A percentile compares a stretch with the other conserved stretches of the same genome.
Evolutionary conservation across 768 basidiomycete species (phyloP).

Genomic region (Russula olivacea): DNA sequence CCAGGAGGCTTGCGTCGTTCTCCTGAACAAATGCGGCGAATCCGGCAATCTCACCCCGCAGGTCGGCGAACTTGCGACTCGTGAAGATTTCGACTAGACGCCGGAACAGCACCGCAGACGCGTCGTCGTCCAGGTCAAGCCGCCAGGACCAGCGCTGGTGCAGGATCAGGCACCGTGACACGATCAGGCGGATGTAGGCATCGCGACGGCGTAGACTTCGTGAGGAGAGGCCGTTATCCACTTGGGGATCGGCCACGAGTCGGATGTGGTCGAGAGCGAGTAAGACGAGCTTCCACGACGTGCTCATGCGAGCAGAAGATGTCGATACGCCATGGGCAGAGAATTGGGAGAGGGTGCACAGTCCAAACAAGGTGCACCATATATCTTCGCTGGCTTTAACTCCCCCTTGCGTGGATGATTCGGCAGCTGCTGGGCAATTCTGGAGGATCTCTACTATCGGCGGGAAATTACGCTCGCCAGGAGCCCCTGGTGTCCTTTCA

Average conservation of each 20-base stretch:
- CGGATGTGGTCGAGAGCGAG: conserved; percentile 54
- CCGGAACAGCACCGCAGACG: conserved; percentile 53
- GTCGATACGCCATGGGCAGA: conserved; percentile 47
- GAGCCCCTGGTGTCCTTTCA: conserved; percentile 17
- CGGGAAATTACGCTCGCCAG: conserved; percentile 37
- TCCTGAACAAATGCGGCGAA: conserved; percentile 67
- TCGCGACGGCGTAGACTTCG: conserved; percentile 52
- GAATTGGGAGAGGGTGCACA: conserved; percentile 78
- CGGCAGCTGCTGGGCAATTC: conserved; percentile 31
- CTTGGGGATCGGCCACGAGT: conserved; percentile 42
- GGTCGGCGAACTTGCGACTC: conserved; percentile 67
- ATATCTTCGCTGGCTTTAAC: conserved; percentile 53
- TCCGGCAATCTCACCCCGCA: conserved; percentile 53
- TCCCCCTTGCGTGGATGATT: conserved; percentile 28
- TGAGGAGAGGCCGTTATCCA: conserved; percentile 37
- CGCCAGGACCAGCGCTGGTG: conserved; percentile 74
- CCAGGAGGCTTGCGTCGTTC: conserved; percentile 49
- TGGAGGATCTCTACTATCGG: conserved; percentile 36
- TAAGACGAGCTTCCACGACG: conserved; percentile 62
- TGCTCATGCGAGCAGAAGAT: conserved; percentile 37
- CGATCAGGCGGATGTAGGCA: conserved; percentile 61
- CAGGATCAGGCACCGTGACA: conserved; percentile 68
- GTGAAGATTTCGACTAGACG: conserved; percentile 68
- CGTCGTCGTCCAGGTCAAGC: conserved; percentile 50
- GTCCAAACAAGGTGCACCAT: conserved; percentile 65